Conservation (phyloP, 1,284 basidiomycete species). For the Garcileccinum viscosum region DNA sequence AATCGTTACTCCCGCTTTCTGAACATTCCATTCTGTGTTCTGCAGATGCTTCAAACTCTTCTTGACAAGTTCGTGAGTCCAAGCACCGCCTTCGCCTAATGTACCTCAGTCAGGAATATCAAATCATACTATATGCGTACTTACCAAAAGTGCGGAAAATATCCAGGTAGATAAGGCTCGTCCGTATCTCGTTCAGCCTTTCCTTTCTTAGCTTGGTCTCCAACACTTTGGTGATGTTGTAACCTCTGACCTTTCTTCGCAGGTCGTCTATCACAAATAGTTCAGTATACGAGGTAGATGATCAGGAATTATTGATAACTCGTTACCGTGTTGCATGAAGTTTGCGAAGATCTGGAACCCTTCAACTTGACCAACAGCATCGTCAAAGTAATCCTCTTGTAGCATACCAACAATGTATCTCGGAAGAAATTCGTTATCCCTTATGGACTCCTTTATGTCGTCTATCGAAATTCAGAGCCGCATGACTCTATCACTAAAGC, state of each 20-base stretch:
- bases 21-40: slow-evolving; percentile 20
- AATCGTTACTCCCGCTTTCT: slow-evolving; percentile 33
- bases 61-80: slow-evolving; percentile 21
- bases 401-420: slow-evolving; percentile 30
- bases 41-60: slow-evolving; percentile 17
- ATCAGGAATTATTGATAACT: background rate
- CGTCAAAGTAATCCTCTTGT: slow-evolving; percentile 33
- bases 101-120: background rate
- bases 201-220: slow-evolving; percentile 22
- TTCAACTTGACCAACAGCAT: slow-evolving; percentile 33
- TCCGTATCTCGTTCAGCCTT: slow-evolving; percentile 24
- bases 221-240: slow-evolving; percentile 25
- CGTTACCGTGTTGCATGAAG: slow-evolving; percentile 30
- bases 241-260: slow-evolving; percentile 17
- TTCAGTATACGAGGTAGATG: slow-evolving; percentile 6
- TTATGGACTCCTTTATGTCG: slow-evolving; percentile 25
- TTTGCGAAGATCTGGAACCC: slow-evolving; percentile 36
- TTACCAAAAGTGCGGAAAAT: slow-evolving; percentile 29
- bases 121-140: slow-evolving; percentile 2
- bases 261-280: slow-evolving; percentile 18
- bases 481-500: fast-evolving
- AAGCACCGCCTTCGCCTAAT: slow-evolving; percentile 10
- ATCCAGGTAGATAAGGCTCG: slow-evolving; percentile 30
- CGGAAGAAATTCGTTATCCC: slow-evolving; percentile 11
- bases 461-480: slow-evolving; percentile 6